Percentiles rank a stretch among this genome's conserved stretches.
phyloP scores from a whole-genome alignment of 2,329 filamentous ascomycete genomes.

The Pleoardoris graminearum region DNA sequence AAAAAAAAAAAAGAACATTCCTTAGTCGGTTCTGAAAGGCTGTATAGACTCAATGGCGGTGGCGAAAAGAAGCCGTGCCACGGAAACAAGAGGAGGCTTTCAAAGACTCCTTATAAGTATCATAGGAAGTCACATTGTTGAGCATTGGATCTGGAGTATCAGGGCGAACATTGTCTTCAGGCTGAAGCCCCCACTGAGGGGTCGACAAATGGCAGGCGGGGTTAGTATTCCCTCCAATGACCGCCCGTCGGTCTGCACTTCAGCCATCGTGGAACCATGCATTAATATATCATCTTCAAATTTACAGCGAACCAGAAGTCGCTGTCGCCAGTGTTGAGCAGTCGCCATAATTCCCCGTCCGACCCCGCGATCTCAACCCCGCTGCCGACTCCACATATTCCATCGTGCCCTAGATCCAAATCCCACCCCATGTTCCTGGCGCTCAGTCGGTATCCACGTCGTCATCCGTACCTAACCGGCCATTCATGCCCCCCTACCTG shows the following conservation, averaged over 20 bases:
- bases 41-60: too few relatives aligned
- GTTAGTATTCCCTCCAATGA: slow-evolving; percentile 1
- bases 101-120: too few relatives aligned
- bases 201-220: not conserved
- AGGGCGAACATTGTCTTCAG: not conserved
- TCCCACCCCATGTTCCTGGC: too few relatives aligned
- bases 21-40: too few relatives aligned
- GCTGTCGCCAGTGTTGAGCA: not conserved
- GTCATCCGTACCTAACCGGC: not conserved
- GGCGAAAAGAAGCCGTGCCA: too few relatives aligned
- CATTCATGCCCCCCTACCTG: too few relatives aligned
- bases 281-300: not conserved
- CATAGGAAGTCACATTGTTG: too few relatives aligned
- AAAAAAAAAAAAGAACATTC: too few relatives aligned
- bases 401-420: not conserved
- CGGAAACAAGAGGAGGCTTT: too few relatives aligned
- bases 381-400: not conserved
- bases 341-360: too few relatives aligned
- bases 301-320: too few relatives aligned
- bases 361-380: not conserved
- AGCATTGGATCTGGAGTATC: not conserved
- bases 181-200: slow-evolving; percentile 1
- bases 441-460: not conserved
- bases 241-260: not conserved
- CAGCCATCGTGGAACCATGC: too few relatives aligned